These are phyloP conservation scores for Lactarius vividus DNA, from an alignment of 768 basidiomycete species.

Conservation along the genomic window DNA sequence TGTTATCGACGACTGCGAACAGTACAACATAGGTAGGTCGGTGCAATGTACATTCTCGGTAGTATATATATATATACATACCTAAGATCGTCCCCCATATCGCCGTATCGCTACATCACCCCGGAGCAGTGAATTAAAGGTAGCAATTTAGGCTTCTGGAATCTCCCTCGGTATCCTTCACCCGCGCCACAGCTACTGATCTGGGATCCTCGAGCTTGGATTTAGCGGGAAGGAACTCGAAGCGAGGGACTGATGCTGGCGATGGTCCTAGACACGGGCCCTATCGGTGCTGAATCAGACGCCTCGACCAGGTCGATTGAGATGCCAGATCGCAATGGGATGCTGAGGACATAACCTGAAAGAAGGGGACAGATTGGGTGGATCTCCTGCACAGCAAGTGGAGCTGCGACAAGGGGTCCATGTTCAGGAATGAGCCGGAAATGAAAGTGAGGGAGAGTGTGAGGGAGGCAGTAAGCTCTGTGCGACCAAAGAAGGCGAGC, in stretches of 20 bases:
- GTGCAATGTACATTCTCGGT: neutral
- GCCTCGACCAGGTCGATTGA: slow-evolving; percentile 15
- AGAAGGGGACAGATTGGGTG: too few relatives aligned
- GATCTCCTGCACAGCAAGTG: too few relatives aligned
- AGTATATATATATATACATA: neutral
- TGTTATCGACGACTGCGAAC: neutral
- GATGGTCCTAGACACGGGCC: slow-evolving; percentile 16
- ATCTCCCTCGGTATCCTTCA: slow-evolving; percentile 3
- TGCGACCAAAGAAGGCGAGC: neutral
- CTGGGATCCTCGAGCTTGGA: slow-evolving; percentile 4
- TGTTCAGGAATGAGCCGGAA: slow-evolving; percentile 12
- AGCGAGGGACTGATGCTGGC: slow-evolving; percentile 12
- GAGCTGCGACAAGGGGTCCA: neutral
- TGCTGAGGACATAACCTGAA: neutral
- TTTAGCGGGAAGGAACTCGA: slow-evolving; percentile 8
- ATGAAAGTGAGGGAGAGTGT: neutral
- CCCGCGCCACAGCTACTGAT: slow-evolving; percentile 11
- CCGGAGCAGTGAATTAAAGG: neutral
- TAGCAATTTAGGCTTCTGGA: slow-evolving; percentile 2
- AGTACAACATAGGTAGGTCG: neutral
- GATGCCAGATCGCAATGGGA: neutral
- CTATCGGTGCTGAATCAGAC: slow-evolving; percentile 17
- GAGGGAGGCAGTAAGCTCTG: neutral
- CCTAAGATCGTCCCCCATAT: slow-evolving; percentile 8
- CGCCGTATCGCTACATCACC: slow-evolving; percentile 1